These are phyloP conservation scores for Guyanaporus albipodus DNA, from an alignment of 768 basidiomycete genomes.

Conservation along the genomic window DNA sequence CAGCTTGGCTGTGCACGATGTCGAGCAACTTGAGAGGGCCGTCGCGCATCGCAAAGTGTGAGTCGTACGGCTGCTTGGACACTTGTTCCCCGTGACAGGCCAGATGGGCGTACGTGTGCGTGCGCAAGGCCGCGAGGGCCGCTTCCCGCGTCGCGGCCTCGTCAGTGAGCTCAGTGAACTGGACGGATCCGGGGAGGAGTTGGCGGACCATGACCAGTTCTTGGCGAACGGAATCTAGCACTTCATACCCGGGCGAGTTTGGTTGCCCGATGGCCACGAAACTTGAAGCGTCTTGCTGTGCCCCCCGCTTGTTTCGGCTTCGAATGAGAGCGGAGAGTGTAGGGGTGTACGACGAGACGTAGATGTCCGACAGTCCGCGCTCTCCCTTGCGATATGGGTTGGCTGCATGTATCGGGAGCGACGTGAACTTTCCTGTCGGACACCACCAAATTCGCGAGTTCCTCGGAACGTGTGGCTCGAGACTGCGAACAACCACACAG, in stretches of 20 bases:
- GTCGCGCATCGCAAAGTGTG: constrained; percentile 18
- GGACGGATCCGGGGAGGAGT: constrained; percentile 9
- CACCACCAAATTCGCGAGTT: constrained; percentile 32
- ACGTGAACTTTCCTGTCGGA: constrained; percentile 22
- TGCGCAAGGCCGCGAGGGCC: constrained; percentile 7
- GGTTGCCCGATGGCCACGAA: constrained; percentile 21
- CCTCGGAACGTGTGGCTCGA: constrained; percentile 10
- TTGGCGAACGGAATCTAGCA: constrained; percentile 3
- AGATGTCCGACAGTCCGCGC: constrained; percentile 22
- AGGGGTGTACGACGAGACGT: constrained; percentile 31
- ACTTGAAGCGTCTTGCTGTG: background rate
- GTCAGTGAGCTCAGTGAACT: constrained; percentile 8
- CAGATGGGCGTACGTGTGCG: constrained; percentile 24
- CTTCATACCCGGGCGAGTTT: background rate
- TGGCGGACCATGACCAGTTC: constrained; percentile 15
- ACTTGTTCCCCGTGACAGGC: constrained; percentile 26
- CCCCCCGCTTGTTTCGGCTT: constrained; percentile 2
- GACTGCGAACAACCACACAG: constrained; percentile 13
- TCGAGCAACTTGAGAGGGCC: constrained; percentile 19
- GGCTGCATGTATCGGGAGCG: constrained; percentile 31
- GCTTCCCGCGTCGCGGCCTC: constrained; percentile 12
- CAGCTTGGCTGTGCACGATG: constrained; percentile 14
- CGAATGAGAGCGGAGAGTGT: constrained; percentile 27
- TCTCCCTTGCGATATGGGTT: constrained; percentile 11
- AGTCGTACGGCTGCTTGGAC: constrained; percentile 13